Evolutionary conservation across 1,284 basidiomycete genomes (phyloP).

Genomic region (Ceratobasidium sp.): DNA sequence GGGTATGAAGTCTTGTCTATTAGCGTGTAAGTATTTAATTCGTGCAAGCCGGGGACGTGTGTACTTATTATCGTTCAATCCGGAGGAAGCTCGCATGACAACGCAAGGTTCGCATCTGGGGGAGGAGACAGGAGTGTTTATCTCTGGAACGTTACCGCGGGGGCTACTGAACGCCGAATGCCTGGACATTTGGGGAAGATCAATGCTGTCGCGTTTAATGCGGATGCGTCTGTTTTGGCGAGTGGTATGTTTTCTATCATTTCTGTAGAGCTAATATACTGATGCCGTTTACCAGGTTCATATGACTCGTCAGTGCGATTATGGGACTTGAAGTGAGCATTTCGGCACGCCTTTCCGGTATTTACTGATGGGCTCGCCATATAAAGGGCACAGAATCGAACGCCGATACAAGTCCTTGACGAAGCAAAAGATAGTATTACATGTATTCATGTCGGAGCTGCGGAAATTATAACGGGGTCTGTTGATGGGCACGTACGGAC

Average conservation of each 20-base stretch:
- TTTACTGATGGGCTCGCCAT: not conserved
- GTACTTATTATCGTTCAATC: conserved; percentile 17
- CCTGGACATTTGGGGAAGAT: conserved; percentile 89
- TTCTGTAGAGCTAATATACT: not conserved
- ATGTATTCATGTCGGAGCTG: conserved; percentile 67
- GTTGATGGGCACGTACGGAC: conserved; percentile 90
- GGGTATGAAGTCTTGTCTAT: conserved; percentile 93
- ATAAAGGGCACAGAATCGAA: conserved; percentile 72
- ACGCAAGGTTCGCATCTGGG: conserved; percentile 89
- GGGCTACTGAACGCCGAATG: conserved; percentile 78
- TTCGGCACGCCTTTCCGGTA: not conserved
- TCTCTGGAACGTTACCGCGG: conserved; percentile 93
- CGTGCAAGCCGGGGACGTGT: conserved; percentile 30
- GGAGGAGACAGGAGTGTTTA: conserved; percentile 93
- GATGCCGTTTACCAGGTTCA: conserved; percentile 62
- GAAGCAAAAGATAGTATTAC: conserved; percentile 91
- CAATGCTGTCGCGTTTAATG: conserved; percentile 87
- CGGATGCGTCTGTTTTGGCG: conserved; percentile 81
- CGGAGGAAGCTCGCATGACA: conserved; percentile 77
- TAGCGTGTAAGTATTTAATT: conserved; percentile 69
- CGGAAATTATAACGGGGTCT: conserved; percentile 77
- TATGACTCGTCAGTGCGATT: conserved; percentile 86
- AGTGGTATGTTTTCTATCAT: conserved; percentile 63
- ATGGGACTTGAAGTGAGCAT: conserved; percentile 81
- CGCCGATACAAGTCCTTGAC: conserved; percentile 87